Evolutionary conservation across 345 rosid genomes (phyloP), one percentile per base, ranked within the genome.

Genomic region (Bruguiera gymnorhiza): DNA sequence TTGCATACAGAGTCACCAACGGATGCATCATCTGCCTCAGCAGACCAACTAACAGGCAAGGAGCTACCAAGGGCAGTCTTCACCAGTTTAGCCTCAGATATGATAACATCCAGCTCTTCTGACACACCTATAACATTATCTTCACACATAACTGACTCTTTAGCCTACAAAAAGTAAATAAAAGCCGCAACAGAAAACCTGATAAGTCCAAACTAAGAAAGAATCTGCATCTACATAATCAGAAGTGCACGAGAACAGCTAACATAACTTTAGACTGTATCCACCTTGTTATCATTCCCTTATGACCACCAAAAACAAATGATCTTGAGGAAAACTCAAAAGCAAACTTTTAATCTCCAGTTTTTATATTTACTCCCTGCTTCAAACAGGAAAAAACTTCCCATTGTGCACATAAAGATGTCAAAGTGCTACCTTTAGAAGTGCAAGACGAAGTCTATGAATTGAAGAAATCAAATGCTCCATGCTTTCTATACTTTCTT

Each of bases 31-130:
- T 83, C 94, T 70, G 80, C 76, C 74, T 84, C 96, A 51, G 90
- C 96, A 1, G 92, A 86, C 99, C 99, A 95, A 78, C 97, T 95
- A 70, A 95, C 53, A 0, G 98, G 99, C 53, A 92, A 81, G 69
- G 90, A 84, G 83, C 91, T 90, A 39, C 98, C 89, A 5, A 96
- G 86, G 29, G 99, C 98, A 63, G 91, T 92, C 87, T 87, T 96
- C 77, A 96, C 77, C 70, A 86, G 91, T 70, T 79, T 82, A 68
- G 96, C 98, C 75, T 92, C 98, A 0, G 78, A 70, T 70, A 89
- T 76, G 53, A 89, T 89, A 61, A 85, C 83, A 39, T 81, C 77
- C 65, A 92, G 81, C 56, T 82, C 76, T 72, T 85, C 83, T 54
- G 72, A 77, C 46, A 74, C 32, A 60, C 81, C 76, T 34, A 63